A percentile compares a stretch with the other conserved stretches of the same genome.
phyloP scores from a whole-genome alignment of 345 rosid genomes.

The Populus deltoides region DNA sequence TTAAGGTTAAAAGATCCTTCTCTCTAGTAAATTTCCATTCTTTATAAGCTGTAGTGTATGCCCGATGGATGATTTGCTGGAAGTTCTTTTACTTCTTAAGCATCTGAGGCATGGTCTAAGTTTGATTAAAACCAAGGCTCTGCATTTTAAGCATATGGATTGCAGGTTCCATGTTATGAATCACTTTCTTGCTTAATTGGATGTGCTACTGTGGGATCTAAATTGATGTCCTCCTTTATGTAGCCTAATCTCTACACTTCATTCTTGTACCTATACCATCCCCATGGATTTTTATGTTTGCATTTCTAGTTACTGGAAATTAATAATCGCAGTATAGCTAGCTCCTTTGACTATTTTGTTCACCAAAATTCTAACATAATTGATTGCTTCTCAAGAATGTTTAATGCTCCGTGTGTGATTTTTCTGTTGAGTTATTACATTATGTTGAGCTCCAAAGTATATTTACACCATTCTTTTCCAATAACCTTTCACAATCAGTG shows the following conservation, averaged over 20 bases:
- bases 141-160: neutral
- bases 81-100: neutral
- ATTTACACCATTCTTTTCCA: neutral
- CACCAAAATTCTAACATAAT: neutral
- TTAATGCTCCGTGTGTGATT: neutral
- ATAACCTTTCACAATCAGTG: neutral
- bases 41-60: neutral
- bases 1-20: conserved; percentile 45
- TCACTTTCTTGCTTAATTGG: neutral
- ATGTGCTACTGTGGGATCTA: neutral
- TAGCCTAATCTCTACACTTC: neutral
- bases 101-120: neutral
- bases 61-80: neutral
- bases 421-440: neutral
- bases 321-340: neutral
- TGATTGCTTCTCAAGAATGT: neutral
- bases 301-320: neutral
- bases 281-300: neutral
- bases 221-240: neutral
- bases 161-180: neutral
- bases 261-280: neutral
- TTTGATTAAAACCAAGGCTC: neutral
- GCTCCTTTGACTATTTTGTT: neutral
- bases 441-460: neutral
- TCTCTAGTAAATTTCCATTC: neutral